Evolutionary conservation across 2,329 filamentous ascomycete genomes (phyloP).

Genomic region (Fusarium marasasianum): DNA sequence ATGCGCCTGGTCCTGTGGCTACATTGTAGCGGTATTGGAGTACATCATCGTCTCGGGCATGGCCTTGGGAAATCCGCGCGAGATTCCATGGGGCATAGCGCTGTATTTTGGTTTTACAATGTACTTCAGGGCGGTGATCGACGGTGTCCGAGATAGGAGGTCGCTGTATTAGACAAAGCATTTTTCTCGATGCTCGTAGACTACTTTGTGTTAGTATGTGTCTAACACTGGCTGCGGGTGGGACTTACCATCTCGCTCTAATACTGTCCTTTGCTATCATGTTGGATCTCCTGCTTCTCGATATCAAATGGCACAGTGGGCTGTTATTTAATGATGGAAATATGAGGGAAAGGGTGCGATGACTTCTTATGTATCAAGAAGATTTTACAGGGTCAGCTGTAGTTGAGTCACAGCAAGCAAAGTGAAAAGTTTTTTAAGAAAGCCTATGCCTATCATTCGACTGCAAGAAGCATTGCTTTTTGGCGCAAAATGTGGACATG

Average conservation of each 20-base stretch:
- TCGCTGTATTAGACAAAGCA: rapidly evolving
- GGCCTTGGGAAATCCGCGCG: background rate
- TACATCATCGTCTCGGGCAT: background rate
- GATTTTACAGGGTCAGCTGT: rapidly evolving
- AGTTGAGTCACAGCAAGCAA: too few relatives aligned
- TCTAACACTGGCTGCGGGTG: rapidly evolving
- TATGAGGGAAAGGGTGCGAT: rapidly evolving
- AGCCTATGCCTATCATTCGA: rapidly evolving
- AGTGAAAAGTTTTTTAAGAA: background rate
- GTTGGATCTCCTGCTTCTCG: rapidly evolving
- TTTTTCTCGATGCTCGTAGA: too few relatives aligned
- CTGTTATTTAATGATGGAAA: rapidly evolving
- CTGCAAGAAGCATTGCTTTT: rapidly evolving
- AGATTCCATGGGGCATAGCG: too few relatives aligned
- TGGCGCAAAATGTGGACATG: rapidly evolving
- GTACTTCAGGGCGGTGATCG: background rate
- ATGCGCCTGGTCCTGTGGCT: background rate
- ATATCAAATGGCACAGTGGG: background rate
- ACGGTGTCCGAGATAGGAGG: background rate
- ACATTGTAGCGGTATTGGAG: background rate
- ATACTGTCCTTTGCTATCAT: rapidly evolving
- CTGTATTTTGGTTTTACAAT: too few relatives aligned
- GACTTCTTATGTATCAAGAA: background rate
- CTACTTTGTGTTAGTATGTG: rapidly evolving
- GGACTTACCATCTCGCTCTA: background rate